Conservation (phyloP, 2,329 filamentous ascomycete genomes). For the Colletotrichum sp. region DNA sequence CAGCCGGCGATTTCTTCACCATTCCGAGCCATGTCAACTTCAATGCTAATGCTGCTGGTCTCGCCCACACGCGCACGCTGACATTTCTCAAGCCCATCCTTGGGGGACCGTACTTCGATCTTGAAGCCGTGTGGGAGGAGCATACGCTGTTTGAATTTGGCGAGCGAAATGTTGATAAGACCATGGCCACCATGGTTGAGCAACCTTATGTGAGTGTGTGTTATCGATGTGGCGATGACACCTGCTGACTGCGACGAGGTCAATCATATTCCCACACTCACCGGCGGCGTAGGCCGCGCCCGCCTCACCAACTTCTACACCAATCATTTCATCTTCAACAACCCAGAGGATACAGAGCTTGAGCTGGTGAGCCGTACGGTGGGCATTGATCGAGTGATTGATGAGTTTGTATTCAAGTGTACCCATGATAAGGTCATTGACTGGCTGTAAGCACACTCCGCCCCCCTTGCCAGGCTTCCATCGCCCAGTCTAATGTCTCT, state of each 20-base stretch:
- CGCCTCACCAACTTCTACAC: conserved; percentile 71
- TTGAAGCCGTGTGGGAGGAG: conserved; percentile 81
- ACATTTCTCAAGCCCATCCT: conserved; percentile 68
- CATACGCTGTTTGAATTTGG: conserved; percentile 76
- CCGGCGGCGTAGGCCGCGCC: conserved; percentile 71
- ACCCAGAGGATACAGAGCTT: conserved; percentile 69
- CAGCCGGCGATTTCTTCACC: conserved; percentile 42
- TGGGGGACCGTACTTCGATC: conserved; percentile 71
- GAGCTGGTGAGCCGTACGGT: conserved; percentile 75
- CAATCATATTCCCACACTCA: conserved; percentile 42
- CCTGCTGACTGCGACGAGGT: neutral
- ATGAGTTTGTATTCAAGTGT: conserved; percentile 71
- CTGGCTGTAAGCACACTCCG: conserved; percentile 63
- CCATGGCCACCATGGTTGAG: conserved; percentile 82
- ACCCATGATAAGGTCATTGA: conserved; percentile 69
- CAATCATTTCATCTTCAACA: conserved; percentile 77
- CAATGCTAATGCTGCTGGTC: conserved; percentile 56
- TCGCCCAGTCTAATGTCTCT: neutral
- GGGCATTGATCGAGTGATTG: conserved; percentile 73
- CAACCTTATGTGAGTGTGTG: conserved; percentile 71
- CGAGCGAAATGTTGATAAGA: conserved; percentile 70
- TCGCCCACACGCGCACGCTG: conserved; percentile 71
- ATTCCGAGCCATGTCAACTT: conserved; percentile 56
- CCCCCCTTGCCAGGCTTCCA: neutral
- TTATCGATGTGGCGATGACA: neutral